phyloP scores from a whole-genome alignment of 352 stramenopile species.

The Aphanomyces stellatus region DNA sequence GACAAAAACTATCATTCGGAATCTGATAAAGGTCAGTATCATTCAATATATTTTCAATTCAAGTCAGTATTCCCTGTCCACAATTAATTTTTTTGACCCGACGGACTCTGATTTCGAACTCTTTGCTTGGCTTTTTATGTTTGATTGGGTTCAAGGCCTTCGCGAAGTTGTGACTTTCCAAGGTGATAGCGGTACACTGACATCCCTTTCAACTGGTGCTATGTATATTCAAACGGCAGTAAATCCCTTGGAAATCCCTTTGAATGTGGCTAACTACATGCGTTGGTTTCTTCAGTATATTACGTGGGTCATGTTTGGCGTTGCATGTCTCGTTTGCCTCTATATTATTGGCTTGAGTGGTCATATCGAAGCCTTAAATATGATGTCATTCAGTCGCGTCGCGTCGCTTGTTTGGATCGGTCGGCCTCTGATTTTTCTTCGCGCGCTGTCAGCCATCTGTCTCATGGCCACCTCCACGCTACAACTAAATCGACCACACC shows the following conservation, averaged over 20 bases:
- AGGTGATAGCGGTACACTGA: not conserved
- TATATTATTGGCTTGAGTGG: not conserved
- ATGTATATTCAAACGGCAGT: not conserved
- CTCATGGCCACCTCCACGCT: not conserved
- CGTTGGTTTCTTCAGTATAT: not conserved
- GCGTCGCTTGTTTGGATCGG: not conserved
- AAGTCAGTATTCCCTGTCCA: not conserved
- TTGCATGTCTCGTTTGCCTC: not conserved
- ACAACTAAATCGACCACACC: not conserved
- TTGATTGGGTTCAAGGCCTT: constrained; percentile 3
- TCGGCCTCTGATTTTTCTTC: not conserved
- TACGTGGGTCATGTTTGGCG: not conserved
- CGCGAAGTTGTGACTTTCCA: constrained; percentile 16
- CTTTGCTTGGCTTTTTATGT: constrained; percentile 3
- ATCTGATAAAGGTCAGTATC: not conserved
- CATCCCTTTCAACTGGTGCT: not conserved
- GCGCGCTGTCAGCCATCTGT: not conserved
- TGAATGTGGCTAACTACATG: not conserved
- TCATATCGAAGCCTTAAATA: not conserved
- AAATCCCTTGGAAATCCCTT: not conserved
- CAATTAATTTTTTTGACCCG: not conserved
- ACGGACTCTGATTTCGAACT: not conserved
- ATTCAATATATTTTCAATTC: not conserved
- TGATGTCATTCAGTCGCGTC: constrained; percentile 1
- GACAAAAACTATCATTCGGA: not conserved